Base-by-base conservation (phyloP, 2,329 filamentous ascomycete species). In the Penicillium sclerotiorum region DNA sequence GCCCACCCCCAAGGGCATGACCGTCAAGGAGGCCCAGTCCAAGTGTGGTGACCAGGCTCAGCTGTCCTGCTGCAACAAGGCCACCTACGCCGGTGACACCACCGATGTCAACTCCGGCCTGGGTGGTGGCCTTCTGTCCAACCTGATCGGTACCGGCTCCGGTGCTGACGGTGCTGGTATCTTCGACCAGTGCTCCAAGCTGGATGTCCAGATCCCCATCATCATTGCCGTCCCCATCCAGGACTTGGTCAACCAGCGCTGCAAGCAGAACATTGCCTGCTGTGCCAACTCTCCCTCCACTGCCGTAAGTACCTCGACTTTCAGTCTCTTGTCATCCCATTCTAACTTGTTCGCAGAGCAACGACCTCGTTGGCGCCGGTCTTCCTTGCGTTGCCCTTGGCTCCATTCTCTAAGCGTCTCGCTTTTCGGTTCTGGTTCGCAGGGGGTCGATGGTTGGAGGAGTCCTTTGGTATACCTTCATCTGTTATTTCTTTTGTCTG, bases 101-200 rank as follows among this genome's bases (percentile, higher is more conserved):
- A 68, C 63, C 47, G 49, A 62, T 40, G 56, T 67, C 49, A 58
- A 59, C 50, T 49, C 56, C 5, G 64, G 67, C 38, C 40, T 68
- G 32, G 67, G 67, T 2, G 49, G 52, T 27, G 67, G 68, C 48
- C 53, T 60, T 18, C 64, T 73, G 45, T 55, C 53, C 51, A 60
- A 66, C 59, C 57, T 72, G 27, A 52, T 71, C 46, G 64, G 67
- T 48, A 46, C 52, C 49, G 66, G 67, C 45, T 64, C 68, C 23
- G 65, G 65, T 38, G 49, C 66, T 25, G 30, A 61, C 13, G 65
- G 68, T 53, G 46, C 66, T 42, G 68, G 65, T 62, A 49, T 73
- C 57, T 72, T 73, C 57, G 57, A 69, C 50, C 62, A 71, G 62
- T 73, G 71, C 69, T 68, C 68, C 60, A 68, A 71, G 63, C 62